Conservation (phyloP, 2,329 filamentous ascomycete genomes). For the Xylaria sp. region DNA sequence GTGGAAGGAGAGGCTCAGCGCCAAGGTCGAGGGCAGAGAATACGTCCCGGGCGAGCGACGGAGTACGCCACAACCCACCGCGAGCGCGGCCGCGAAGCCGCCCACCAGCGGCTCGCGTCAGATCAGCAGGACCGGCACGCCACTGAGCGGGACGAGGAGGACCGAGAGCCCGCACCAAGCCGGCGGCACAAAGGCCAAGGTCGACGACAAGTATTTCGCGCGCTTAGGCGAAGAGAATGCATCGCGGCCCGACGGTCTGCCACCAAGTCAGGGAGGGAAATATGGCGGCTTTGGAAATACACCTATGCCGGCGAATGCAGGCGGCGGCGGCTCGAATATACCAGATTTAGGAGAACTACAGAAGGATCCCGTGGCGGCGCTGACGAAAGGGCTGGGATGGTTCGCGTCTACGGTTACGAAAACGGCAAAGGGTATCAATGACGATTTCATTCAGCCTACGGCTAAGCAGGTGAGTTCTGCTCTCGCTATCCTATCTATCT, state of each 20-base stretch:
- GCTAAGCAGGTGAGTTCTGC: conserved; percentile 77
- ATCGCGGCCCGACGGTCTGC: conserved; percentile 74
- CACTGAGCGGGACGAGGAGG: conserved; percentile 51
- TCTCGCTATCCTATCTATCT: background rate
- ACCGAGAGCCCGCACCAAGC: conserved; percentile 53
- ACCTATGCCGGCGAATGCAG: conserved; percentile 62
- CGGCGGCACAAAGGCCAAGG: conserved; percentile 64
- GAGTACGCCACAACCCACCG: conserved; percentile 51
- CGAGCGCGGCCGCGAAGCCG: conserved; percentile 46
- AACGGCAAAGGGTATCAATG: conserved; percentile 90
- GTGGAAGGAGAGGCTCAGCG: conserved; percentile 89
- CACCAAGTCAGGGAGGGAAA: conserved; percentile 91
- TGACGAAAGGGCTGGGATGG: conserved; percentile 96
- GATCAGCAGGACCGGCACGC: conserved; percentile 52
- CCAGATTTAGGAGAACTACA: conserved; percentile 88
- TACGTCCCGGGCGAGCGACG: conserved; percentile 80
- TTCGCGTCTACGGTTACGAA: conserved; percentile 88
- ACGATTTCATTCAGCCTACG: conserved; percentile 91
- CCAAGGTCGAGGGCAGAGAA: conserved; percentile 87
- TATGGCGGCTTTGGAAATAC: conserved; percentile 90
- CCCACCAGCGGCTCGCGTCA: conserved; percentile 46
- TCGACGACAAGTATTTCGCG: conserved; percentile 91
- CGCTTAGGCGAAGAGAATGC: conserved; percentile 86
- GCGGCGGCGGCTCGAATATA: conserved; percentile 55
- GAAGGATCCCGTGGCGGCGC: conserved; percentile 85